These are phyloP conservation scores for Steccherinum ochraceum DNA, from an alignment of 768 basidiomycete genomes.

Conservation along the genomic window DNA sequence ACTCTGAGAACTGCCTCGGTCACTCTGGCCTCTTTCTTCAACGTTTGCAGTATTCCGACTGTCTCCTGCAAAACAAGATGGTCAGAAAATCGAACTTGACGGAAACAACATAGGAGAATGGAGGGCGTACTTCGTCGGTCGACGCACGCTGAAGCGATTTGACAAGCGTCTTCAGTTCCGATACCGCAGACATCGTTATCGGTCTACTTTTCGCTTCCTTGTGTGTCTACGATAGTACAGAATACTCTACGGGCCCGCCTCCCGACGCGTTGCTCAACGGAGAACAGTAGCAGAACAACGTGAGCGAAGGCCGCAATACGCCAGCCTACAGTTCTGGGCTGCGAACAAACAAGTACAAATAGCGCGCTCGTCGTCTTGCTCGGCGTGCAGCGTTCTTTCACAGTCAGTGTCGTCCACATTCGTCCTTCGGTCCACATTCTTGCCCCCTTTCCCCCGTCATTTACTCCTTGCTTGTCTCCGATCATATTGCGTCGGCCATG, in stretches of 20 bases:
- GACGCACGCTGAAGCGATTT: constrained; percentile 69
- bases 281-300: not conserved
- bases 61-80: constrained; percentile 43
- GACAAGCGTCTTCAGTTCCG: constrained; percentile 74
- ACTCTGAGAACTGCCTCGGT: constrained; percentile 73
- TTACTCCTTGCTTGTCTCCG: not conserved
- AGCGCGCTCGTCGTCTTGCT: not conserved
- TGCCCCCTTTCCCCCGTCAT: no score
- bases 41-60: constrained; percentile 46
- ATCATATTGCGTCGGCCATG: constrained; percentile 11
- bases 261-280: not conserved
- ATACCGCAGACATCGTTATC: constrained; percentile 29
- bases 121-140: constrained; percentile 46
- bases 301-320: no score
- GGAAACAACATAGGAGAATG: constrained; percentile 30
- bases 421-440: no score
- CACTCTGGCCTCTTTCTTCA: constrained; percentile 64
- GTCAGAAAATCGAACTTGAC: constrained; percentile 25
- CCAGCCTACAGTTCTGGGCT: no score
- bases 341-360: not conserved
- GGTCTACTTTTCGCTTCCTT: not conserved
- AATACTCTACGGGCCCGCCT: not conserved
- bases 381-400: not conserved
- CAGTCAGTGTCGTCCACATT: not conserved
- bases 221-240: not conserved